phyloP scores from a whole-genome alignment of 73 alveolate species.

The Paramecium sexaurelia region DNA sequence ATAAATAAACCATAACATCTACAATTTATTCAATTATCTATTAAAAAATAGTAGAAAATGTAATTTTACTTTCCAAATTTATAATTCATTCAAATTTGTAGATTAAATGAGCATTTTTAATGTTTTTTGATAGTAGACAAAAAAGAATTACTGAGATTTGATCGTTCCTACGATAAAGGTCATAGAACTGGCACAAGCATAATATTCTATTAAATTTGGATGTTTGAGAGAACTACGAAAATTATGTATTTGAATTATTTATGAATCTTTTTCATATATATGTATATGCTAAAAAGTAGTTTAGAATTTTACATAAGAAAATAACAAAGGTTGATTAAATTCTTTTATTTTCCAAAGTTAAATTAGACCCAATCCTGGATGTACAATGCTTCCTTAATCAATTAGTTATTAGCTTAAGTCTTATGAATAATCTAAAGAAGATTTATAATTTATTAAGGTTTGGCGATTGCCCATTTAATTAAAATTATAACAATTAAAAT shows the following conservation, averaged over 20 bases:
- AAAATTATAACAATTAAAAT: constrained; percentile 6
- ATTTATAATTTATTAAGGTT: neutral
- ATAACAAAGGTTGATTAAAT: neutral
- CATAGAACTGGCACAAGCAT: neutral
- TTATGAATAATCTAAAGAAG: neutral
- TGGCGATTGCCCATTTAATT: neutral
- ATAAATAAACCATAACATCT: neutral
- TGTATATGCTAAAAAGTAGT: neutral
- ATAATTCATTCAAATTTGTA: neutral
- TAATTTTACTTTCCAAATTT: neutral
- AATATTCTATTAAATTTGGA: neutral
- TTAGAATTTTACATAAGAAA: neutral
- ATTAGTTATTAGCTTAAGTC: neutral
- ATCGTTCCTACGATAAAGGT: neutral
- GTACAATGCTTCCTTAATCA: neutral
- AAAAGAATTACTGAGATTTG: neutral
- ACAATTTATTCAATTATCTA: neutral
- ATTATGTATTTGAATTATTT: neutral
- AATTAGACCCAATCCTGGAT: neutral
- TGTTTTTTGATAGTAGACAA: neutral
- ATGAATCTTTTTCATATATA: neutral
- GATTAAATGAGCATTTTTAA: neutral
- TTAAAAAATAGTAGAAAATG: neutral
- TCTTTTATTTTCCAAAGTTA: neutral
- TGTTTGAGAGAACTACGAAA: neutral